A percentile compares a stretch with the other conserved stretches of the same genome.
Conservation (phyloP, 169 alveolate species). For the Amoebophrya sp. region DNA sequence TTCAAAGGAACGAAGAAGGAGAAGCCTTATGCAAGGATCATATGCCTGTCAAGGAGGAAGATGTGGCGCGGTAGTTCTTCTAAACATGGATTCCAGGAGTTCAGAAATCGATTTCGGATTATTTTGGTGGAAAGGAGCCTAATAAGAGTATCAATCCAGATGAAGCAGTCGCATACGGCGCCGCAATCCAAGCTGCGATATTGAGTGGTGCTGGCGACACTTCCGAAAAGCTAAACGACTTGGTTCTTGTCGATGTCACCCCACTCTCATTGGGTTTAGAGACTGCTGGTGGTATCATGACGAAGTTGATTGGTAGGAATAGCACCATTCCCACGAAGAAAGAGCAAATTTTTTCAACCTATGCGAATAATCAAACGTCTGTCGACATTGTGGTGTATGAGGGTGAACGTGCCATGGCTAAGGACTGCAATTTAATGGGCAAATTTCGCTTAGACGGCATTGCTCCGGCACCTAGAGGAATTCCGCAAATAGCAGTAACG, state of each 20-base stretch:
- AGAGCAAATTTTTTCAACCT: neutral
- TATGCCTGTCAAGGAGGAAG: no score
- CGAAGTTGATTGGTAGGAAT: constrained; percentile 29
- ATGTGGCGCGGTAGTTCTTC: no score
- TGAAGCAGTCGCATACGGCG: constrained; percentile 94
- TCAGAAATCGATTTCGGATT: constrained; percentile 74
- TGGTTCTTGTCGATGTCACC: constrained; percentile 83
- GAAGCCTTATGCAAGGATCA: no score
- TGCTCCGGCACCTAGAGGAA: constrained; percentile 92
- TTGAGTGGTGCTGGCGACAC: constrained; percentile 77
- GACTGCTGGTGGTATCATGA: constrained; percentile 94
- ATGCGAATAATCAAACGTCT: constrained; percentile 85
- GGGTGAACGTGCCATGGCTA: constrained; percentile 92
- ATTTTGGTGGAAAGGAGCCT: constrained; percentile 85
- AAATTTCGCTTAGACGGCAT: constrained; percentile 90
- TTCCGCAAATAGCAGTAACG: constrained; percentile 33
- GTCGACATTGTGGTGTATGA: constrained; percentile 86
- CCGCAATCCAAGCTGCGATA: constrained; percentile 89
- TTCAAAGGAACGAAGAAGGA: no score
- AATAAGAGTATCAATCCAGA: constrained; percentile 86
- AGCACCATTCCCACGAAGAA: neutral
- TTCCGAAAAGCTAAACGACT: constrained; percentile 72
- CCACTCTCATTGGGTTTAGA: constrained; percentile 89
- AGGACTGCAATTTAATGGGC: constrained; percentile 88
- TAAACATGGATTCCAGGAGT: constrained; percentile 92